Conservation (phyloP, 257 asterid species). For the Craterostigma plantagineum region DNA sequence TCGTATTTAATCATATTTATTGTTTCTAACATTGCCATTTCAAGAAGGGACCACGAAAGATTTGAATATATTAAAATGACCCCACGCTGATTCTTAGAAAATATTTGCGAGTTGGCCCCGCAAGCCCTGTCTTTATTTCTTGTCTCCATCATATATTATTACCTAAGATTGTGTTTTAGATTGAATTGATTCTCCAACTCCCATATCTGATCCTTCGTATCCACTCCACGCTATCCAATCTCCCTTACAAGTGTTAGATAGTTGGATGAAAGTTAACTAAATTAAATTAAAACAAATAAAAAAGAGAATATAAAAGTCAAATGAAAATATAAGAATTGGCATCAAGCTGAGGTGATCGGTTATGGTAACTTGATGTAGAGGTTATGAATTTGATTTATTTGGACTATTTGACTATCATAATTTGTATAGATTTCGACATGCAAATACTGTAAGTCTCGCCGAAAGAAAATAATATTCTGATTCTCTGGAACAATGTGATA, state of each 20-base stretch:
- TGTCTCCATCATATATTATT: conserved; percentile 11
- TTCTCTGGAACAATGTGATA: no score
- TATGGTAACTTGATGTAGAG: no score
- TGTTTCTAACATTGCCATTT: conserved; percentile 4
- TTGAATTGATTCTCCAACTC: conserved; percentile 21
- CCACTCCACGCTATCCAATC: conserved; percentile 17
- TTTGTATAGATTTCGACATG: no score
- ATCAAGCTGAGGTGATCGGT: no score
- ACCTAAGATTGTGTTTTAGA: neutral
- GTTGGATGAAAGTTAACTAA: neutral
- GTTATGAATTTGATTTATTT: no score
- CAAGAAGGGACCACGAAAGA: conserved; percentile 35
- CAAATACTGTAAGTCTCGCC: no score
- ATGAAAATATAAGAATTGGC: no score
- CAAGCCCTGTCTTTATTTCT: conserved; percentile 17
- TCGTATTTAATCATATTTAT: neutral
- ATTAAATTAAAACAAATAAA: neutral
- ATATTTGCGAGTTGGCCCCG: conserved; percentile 26
- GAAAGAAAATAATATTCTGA: no score
- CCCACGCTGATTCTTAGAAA: conserved; percentile 28
- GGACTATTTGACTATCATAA: no score
- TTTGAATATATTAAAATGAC: conserved; percentile 21
- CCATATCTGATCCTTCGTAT: conserved; percentile 19
- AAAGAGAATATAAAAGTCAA: no score
- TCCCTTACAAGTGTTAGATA: conserved; percentile 3